Percentiles rank a stretch among this genome's conserved stretches.
These are phyloP conservation scores for Tilletia walkeri DNA, from an alignment of 1,284 basidiomycete species.

Conservation along the genomic window DNA sequence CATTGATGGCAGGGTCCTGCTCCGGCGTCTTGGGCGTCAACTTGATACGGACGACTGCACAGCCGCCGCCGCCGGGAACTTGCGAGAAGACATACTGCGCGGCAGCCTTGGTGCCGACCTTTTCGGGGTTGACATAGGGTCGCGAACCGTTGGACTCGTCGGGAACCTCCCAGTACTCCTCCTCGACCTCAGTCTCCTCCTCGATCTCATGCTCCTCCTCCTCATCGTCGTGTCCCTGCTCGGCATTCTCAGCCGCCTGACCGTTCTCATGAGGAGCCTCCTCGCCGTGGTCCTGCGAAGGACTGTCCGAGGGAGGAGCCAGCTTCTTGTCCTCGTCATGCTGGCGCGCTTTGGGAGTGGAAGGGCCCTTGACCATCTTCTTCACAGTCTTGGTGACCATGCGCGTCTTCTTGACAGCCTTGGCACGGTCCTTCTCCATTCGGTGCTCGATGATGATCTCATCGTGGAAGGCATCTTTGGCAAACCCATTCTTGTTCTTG, in stretches of 20 bases:
- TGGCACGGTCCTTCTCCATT: slow-evolving; percentile 46
- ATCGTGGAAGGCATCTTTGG: slow-evolving; percentile 98
- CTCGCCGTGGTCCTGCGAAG: slow-evolving; percentile 2
- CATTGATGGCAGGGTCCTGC: slow-evolving; percentile 75
- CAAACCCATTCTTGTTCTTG: slow-evolving; percentile 70
- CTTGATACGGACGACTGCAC: slow-evolving; percentile 91
- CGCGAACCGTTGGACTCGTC: slow-evolving; percentile 37
- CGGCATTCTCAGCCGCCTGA: slow-evolving; percentile 23
- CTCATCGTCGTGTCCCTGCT: slow-evolving; percentile 24
- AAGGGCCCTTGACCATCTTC: slow-evolving; percentile 20
- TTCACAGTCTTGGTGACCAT: slow-evolving; percentile 38
- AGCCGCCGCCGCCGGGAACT: slow-evolving; percentile 86
- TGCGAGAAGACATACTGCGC: slow-evolving; percentile 85
- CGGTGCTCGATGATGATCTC: slow-evolving; percentile 82
- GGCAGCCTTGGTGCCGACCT: slow-evolving; percentile 84
- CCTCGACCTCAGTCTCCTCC: slow-evolving; percentile 51
- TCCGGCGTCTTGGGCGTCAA: slow-evolving; percentile 75
- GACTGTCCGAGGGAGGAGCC: slow-evolving; percentile 1
- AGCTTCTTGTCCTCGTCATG: slow-evolving; percentile 3
- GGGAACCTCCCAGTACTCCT: slow-evolving; percentile 43
- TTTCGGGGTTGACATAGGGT: slow-evolving; percentile 73
- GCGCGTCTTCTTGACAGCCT: slow-evolving; percentile 39
- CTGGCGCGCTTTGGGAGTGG: background rate
- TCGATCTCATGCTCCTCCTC: slow-evolving; percentile 43
- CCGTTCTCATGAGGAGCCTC: slow-evolving; percentile 36